Evolutionary conservation across 2,329 filamentous ascomycete species (phyloP), one percentile per base, ranked within the genome.

Genomic region (Pestalotiopsis sp.): DNA sequence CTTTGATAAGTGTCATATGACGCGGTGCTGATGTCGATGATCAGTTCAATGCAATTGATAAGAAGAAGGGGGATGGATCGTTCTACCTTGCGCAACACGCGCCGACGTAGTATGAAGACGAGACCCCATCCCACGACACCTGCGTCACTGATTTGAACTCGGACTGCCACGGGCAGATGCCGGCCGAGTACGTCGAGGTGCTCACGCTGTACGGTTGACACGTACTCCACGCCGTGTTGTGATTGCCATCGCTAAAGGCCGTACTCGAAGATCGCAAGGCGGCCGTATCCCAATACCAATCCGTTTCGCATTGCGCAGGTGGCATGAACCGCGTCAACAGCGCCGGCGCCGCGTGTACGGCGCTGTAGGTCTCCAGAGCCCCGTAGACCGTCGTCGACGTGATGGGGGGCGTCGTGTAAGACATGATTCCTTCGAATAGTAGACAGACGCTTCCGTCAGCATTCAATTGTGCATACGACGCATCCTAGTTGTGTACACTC

Each of bases 281-380:
- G 13, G 45, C 66, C 13, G 49, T 61, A n/a, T 68, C 66, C 66
- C 66, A 68, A 45, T 39, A 68, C 66, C 66, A 68, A n/a, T 68
- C 66, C 14, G 66, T 68, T 31, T 61, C 57, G 49, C 66, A 68
- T 20, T 67, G 58, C 11, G 20, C 45, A 3, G 58, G 27, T 20
- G 58, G 67, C 38, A 57, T 66, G 36, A 60, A 69, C n/a, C 67
- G 64, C 14, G 67, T 69, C 41, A 69, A 59, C 20, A 69, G 59
- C 9, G 67, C 64, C 41, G 67, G 67, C 58, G 36, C 64, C 14
- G 39, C 25, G 27, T 62, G 67, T 27, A 59, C 59, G 14, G 64
- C 58, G 39, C 63, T 62, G 57, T 55, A 66, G 38, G 67, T 23
- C 52, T 57, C 62, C 4, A 55, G 20, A 7, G 57, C 63, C 12